These are phyloP conservation scores for Geotrichum histeridarum DNA, from an alignment of 1,139 yeast species.

Conservation along the genomic window DNA sequence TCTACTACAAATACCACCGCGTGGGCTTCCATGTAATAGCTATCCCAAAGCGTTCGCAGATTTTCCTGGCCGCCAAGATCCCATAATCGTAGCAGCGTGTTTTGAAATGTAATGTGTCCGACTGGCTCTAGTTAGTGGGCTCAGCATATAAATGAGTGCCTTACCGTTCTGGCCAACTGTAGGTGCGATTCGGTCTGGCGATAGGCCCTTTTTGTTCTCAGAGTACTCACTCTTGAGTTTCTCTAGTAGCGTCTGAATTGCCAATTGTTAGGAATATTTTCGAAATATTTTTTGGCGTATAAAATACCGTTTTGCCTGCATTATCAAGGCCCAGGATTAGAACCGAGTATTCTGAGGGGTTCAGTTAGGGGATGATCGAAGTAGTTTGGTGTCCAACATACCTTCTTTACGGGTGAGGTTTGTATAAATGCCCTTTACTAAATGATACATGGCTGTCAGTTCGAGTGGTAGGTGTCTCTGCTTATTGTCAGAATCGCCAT, in stretches of 20 bases:
- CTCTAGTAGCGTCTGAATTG: conserved; percentile 53
- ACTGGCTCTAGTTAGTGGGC: conserved; percentile 28
- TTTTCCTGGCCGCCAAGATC: conserved; percentile 93
- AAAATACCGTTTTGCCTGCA: conserved; percentile 75
- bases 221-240: conserved; percentile 51
- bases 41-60: conserved; percentile 77
- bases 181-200: conserved; percentile 53
- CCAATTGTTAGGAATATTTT: background rate
- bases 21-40: conserved; percentile 80
- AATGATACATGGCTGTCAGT: conserved; percentile 51
- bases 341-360: conserved; percentile 53
- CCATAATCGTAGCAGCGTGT: conserved; percentile 74
- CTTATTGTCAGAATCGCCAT: too few relatives aligned
- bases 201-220: conserved; percentile 38
- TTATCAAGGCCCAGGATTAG: conserved; percentile 86
- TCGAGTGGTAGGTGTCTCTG: too few relatives aligned
- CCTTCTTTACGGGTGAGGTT: conserved; percentile 53
- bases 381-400: conserved; percentile 24
- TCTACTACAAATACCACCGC: conserved; percentile 91
- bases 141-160: conserved; percentile 24
- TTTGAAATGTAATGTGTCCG: conserved; percentile 49
- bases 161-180: conserved; percentile 67
- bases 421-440: conserved; percentile 55
- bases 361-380: background rate
- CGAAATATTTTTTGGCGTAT: background rate